Evolutionary conservation across 805 yeast species (phyloP).

Genomic region (Pichia californica): DNA sequence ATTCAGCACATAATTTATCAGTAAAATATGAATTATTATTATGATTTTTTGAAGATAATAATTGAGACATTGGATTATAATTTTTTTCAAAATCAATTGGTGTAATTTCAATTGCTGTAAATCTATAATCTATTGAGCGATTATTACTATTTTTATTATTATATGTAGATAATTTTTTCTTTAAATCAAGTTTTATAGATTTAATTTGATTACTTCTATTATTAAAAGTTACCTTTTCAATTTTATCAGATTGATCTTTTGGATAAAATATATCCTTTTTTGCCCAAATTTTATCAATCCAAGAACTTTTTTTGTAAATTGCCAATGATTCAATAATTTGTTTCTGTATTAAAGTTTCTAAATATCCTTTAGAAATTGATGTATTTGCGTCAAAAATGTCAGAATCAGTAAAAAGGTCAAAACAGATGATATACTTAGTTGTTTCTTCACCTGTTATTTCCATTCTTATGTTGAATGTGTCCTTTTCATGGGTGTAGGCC

Average conservation of each 20-base stretch:
- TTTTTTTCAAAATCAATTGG: constrained; percentile 18
- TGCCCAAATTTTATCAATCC: constrained; percentile 4
- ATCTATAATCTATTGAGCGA: constrained; percentile 32
- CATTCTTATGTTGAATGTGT: too few relatives aligned
- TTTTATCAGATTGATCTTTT: background rate
- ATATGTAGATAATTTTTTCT: background rate
- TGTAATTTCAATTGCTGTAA: constrained; percentile 28
- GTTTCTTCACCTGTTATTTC: background rate
- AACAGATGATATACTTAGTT: constrained; percentile 6
- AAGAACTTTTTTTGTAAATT: background rate
- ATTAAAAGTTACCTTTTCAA: background rate
- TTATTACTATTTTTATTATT: background rate
- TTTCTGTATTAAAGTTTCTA: constrained; percentile 1
- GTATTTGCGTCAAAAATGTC: constrained; percentile 1
- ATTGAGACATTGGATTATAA: background rate
- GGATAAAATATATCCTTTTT: constrained; percentile 4
- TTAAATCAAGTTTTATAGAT: background rate
- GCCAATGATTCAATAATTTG: background rate
- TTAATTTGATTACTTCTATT: background rate
- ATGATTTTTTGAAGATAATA: constrained; percentile 3
- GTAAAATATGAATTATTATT: constrained; percentile 11
- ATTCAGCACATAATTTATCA: constrained; percentile 52
- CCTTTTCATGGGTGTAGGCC: too few relatives aligned
- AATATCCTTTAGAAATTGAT: background rate
- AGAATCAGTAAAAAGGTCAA: constrained; percentile 2